phyloP scores from a whole-genome alignment of 345 rosid genomes.

The Nephelium lappaceum region DNA sequence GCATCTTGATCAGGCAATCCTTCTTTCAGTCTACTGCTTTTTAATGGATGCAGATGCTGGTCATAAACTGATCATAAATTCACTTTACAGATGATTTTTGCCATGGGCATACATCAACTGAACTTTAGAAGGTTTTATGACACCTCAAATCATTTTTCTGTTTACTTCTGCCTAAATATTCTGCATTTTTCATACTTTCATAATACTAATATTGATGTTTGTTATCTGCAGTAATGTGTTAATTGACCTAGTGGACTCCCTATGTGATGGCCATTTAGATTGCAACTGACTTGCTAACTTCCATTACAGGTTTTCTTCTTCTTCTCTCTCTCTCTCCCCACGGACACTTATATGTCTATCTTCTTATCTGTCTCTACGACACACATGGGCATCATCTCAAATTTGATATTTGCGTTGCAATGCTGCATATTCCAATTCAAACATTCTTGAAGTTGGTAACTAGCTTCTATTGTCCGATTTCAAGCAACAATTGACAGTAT shows the following conservation, averaged over 20 bases:
- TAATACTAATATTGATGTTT: not conserved
- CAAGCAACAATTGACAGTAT: not conserved
- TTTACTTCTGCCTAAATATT: not conserved
- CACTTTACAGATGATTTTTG: slow-evolving; percentile 61
- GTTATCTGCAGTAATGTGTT: slow-evolving; percentile 55
- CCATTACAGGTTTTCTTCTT: slow-evolving; percentile 64
- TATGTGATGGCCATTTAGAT: slow-evolving; percentile 66
- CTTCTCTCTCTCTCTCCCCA: slow-evolving; percentile 17
- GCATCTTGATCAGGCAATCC: slow-evolving; percentile 88
- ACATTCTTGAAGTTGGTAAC: not conserved
- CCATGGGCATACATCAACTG: slow-evolving; percentile 83
- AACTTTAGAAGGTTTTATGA: slow-evolving; percentile 77
- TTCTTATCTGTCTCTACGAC: not conserved
- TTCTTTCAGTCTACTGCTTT: slow-evolving; percentile 20
- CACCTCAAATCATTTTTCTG: not conserved
- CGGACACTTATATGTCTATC: too few species aligned
- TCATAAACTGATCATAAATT: slow-evolving; percentile 23
- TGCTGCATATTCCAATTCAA: not conserved
- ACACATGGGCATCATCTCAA: not conserved
- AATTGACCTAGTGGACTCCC: slow-evolving; percentile 67
- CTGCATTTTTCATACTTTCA: slow-evolving; percentile 6
- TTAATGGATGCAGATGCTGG: slow-evolving; percentile 20
- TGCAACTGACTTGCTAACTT: slow-evolving; percentile 73
- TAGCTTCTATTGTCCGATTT: slow-evolving; percentile 1
- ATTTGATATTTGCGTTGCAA: not conserved